A percentile compares a stretch with the other conserved stretches of the same genome.
These are phyloP conservation scores for Baeospora myosura DNA, from an alignment of 1,284 basidiomycete species.

Conservation along the genomic window DNA sequence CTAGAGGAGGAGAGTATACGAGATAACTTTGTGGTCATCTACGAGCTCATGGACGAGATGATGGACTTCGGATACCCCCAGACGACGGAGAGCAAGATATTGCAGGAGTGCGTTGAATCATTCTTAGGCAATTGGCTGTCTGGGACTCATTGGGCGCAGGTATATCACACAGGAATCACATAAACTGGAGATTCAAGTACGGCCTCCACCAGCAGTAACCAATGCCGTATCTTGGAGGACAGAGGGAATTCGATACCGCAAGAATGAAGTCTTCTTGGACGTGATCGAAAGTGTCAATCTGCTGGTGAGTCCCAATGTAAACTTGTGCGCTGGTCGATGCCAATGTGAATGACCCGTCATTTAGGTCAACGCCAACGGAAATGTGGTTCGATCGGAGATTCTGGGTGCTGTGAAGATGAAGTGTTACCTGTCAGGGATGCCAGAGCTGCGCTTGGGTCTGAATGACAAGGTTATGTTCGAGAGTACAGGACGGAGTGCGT, in stretches of 20 bases:
- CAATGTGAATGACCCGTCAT: slow-evolving; percentile 6
- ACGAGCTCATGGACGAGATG: slow-evolving; percentile 98
- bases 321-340: neutral
- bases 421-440: slow-evolving; percentile 98
- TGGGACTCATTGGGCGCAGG: slow-evolving; percentile 31
- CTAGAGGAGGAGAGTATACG: slow-evolving; percentile 98
- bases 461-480: slow-evolving; percentile 99
- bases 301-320: slow-evolving; percentile 72
- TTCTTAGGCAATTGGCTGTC: neutral
- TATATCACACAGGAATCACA: slow-evolving; percentile 99
- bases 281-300: slow-evolving; percentile 98
- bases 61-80: slow-evolving; percentile 99
- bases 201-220: slow-evolving; percentile 95
- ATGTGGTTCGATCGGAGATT: slow-evolving; percentile 96
- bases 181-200: slow-evolving; percentile 94
- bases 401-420: slow-evolving; percentile 99
- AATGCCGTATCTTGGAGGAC: slow-evolving; percentile 99
- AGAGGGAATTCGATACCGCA: slow-evolving; percentile 95
- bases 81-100: slow-evolving; percentile 98
- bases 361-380: slow-evolving; percentile 93
- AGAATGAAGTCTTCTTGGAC: slow-evolving; percentile 99
- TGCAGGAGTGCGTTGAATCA: slow-evolving; percentile 74
- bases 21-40: slow-evolving; percentile 98
- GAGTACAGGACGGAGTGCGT: slow-evolving; percentile 86
- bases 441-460: slow-evolving; percentile 89